A percentile compares a stretch with the other conserved stretches of the same genome.
Conservation (phyloP, 139 green algal species). For the Chlorella sp. region DNA sequence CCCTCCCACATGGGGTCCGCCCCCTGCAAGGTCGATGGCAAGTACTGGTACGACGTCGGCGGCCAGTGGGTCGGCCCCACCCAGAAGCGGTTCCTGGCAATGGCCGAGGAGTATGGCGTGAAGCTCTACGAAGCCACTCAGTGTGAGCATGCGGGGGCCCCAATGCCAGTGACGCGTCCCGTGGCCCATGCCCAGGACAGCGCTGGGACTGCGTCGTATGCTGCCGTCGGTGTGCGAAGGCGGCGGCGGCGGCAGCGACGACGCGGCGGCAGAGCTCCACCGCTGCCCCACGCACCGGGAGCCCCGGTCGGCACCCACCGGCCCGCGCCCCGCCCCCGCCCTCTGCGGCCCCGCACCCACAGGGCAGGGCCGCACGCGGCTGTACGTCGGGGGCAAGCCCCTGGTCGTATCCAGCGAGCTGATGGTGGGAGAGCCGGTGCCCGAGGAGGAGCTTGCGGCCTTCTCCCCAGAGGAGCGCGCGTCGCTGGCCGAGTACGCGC, state of each 20-base stretch:
- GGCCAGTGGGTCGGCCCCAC: constrained; percentile 16
- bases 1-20: too few species aligned
- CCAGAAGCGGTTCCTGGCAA: constrained; percentile 16
- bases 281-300: too few species aligned
- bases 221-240: not conserved
- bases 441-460: not conserved
- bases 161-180: too few species aligned
- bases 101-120: constrained; percentile 9
- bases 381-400: not conserved
- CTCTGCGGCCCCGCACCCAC: not conserved
- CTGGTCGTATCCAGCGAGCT: not conserved
- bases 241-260: too few species aligned
- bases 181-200: too few species aligned
- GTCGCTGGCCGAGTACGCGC: too few species aligned
- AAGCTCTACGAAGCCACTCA: not conserved
- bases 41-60: constrained; percentile 7
- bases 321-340: not conserved
- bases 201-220: too few species aligned
- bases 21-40: not conserved
- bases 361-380: not conserved
- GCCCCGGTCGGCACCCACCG: not conserved
- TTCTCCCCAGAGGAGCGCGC: not conserved
- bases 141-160: too few species aligned
- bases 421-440: not conserved
- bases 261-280: not conserved